A percentile compares a stretch with the other conserved stretches of the same genome.
Evolutionary conservation across 306 rosid genomes (phyloP).

Genomic region (Lathyrus sativus): DNA sequence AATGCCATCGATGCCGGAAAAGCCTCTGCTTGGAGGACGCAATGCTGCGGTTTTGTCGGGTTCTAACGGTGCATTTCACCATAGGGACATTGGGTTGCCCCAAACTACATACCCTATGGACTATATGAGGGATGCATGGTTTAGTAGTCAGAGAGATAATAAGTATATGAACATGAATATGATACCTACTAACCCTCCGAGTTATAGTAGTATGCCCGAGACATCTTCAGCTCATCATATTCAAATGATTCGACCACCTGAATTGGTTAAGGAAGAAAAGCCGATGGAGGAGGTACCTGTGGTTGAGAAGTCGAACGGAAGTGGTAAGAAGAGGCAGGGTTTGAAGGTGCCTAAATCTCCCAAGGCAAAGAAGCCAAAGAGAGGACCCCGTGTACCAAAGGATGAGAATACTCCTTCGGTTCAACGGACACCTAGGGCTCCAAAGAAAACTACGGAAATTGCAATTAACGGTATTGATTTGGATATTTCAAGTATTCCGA

Average conservation of each 20-base stretch:
- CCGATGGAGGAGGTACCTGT: constrained; percentile 57
- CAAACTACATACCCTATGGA: constrained; percentile 65
- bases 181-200: constrained; percentile 61
- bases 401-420: constrained; percentile 56
- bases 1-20: constrained; percentile 83
- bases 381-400: constrained; percentile 64
- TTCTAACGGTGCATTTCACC: constrained; percentile 63
- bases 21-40: constrained; percentile 66
- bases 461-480: constrained; percentile 79
- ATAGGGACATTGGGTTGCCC: constrained; percentile 66
- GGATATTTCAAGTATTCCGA: constrained; percentile 86
- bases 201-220: constrained; percentile 55
- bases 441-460: constrained; percentile 76
- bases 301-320: constrained; percentile 55
- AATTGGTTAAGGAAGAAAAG: constrained; percentile 62
- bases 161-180: constrained; percentile 53
- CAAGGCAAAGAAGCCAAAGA: constrained; percentile 77
- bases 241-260: constrained; percentile 68
- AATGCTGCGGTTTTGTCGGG: constrained; percentile 54
- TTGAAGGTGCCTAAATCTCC: constrained; percentile 69
- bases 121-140: constrained; percentile 85
- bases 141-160: constrained; percentile 72
- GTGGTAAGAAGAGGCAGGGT: constrained; percentile 73
- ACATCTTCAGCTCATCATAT: constrained; percentile 65
- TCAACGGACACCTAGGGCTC: constrained; percentile 70